phyloP scores from a whole-genome alignment of 2,329 filamentous ascomycete genomes.

The Microsporum ferrugineum region DNA sequence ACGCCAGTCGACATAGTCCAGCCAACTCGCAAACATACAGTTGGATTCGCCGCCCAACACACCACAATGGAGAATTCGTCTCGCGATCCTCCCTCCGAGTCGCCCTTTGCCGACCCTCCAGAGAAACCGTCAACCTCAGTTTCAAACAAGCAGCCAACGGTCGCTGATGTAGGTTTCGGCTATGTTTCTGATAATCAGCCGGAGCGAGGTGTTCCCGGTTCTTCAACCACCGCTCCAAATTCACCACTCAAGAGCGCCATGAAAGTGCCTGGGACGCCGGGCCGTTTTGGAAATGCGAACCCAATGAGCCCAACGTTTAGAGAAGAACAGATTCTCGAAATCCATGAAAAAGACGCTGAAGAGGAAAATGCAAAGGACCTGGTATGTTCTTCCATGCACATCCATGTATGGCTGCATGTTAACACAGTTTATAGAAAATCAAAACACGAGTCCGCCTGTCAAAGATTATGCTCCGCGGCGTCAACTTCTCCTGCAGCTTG shows the following conservation, averaged over 20 bases:
- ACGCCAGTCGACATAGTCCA: constrained; percentile 31
- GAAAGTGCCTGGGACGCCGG: constrained; percentile 74
- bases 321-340: constrained; percentile 78
- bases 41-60: constrained; percentile 18
- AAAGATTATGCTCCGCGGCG: constrained; percentile 85
- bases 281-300: constrained; percentile 51
- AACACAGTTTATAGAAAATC: constrained; percentile 56
- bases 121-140: constrained; percentile 36
- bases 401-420: constrained; percentile 12
- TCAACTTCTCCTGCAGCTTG: constrained; percentile 93
- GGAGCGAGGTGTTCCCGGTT: constrained; percentile 40
- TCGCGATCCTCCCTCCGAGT: constrained; percentile 32
- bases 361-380: constrained; percentile 78
- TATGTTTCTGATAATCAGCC: constrained; percentile 58
- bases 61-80: constrained; percentile 34
- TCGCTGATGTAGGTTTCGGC: constrained; percentile 83
- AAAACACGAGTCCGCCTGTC: constrained; percentile 85
- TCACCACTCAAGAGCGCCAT: constrained; percentile 83
- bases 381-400: constrained; percentile 45
- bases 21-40: constrained; percentile 23
- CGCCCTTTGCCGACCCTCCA: constrained; percentile 44
- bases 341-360: constrained; percentile 68
- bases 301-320: constrained; percentile 83
- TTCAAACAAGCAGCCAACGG: constrained; percentile 47
- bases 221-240: constrained; percentile 43